Evolutionary conservation across 768 basidiomycete species (phyloP).

Genomic region (Boletus vinaceobasis): DNA sequence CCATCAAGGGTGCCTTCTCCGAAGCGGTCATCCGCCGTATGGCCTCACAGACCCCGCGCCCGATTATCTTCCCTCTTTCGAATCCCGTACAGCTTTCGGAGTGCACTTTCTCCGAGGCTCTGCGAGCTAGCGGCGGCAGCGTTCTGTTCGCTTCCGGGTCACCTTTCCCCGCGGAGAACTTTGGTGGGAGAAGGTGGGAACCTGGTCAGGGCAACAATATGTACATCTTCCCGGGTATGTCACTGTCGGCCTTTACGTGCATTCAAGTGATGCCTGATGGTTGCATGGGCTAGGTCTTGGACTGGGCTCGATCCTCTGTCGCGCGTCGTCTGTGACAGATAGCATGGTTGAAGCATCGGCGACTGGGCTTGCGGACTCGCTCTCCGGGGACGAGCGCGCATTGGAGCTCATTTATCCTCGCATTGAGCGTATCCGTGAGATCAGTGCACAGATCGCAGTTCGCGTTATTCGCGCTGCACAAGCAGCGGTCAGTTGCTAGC

Average conservation of each 20-base stretch:
- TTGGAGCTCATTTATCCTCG: slow-evolving; percentile 77
- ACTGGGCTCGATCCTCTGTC: slow-evolving; percentile 71
- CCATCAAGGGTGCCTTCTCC: slow-evolving; percentile 78
- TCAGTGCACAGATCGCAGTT: slow-evolving; percentile 70
- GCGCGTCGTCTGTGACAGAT: slow-evolving; percentile 70
- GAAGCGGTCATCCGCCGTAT: slow-evolving; percentile 69
- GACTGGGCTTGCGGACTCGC: slow-evolving; percentile 70
- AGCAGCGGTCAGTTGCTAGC: slow-evolving; percentile 49
- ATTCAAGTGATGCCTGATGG: neutral
- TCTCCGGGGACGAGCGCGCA: slow-evolving; percentile 65
- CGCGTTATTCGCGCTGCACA: slow-evolving; percentile 81
- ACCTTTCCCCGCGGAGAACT: slow-evolving; percentile 69
- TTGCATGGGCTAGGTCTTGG: slow-evolving; percentile 37
- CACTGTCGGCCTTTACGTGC: neutral
- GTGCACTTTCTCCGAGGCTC: slow-evolving; percentile 75
- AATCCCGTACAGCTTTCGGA: slow-evolving; percentile 85
- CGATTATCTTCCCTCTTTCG: slow-evolving; percentile 91
- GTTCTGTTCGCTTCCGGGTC: slow-evolving; percentile 88
- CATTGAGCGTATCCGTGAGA: slow-evolving; percentile 81
- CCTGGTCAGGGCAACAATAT: slow-evolving; percentile 96
- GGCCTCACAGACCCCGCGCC: slow-evolving; percentile 74
- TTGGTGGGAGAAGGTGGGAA: slow-evolving; percentile 53
- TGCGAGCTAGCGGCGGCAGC: slow-evolving; percentile 64
- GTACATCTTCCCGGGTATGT: slow-evolving; percentile 72
- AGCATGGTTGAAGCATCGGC: slow-evolving; percentile 88